A percentile compares a stretch with the other conserved stretches of the same genome.
Conservation (phyloP, 1,139 yeast genomes). For the Nakaseomyces nivariensis region DNA sequence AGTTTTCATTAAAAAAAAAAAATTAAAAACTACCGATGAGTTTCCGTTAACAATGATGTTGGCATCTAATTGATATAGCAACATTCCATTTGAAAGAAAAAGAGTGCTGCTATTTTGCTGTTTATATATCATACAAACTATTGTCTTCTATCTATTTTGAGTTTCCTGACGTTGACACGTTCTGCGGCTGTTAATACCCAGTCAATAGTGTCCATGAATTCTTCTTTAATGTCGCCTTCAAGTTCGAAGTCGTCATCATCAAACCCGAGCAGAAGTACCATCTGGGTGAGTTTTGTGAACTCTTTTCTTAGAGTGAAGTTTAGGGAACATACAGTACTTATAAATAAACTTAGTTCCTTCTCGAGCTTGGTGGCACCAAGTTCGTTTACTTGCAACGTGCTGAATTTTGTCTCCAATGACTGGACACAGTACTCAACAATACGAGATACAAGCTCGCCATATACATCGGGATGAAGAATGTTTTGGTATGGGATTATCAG, state of each 20-base stretch:
- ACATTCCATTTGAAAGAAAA: too few species aligned
- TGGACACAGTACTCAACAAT: slow-evolving; percentile 43
- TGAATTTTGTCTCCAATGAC: slow-evolving; percentile 56
- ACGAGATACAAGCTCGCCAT: slow-evolving; percentile 41
- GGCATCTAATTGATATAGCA: too few species aligned
- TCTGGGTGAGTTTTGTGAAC: slow-evolving; percentile 73
- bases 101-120: too few species aligned
- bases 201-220: slow-evolving; percentile 43
- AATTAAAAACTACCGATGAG: not conserved
- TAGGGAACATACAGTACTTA: slow-evolving; percentile 52
- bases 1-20: not conserved
- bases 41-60: not conserved
- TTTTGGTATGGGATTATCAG: slow-evolving; percentile 58
- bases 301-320: slow-evolving; percentile 66
- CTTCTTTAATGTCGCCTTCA: slow-evolving; percentile 30
- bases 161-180: slow-evolving; percentile 45
- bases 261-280: slow-evolving; percentile 70
- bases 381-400: slow-evolving; percentile 64
- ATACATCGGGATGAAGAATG: slow-evolving; percentile 42
- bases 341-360: slow-evolving; percentile 66
- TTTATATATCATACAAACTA: slow-evolving; percentile 1
- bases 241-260: slow-evolving; percentile 65
- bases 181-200: slow-evolving; percentile 81
- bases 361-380: slow-evolving; percentile 79
- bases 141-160: slow-evolving; percentile 37